Percentiles rank a stretch among this genome's conserved stretches.
Evolutionary conservation across 352 stramenopile genomes (phyloP).

Genomic region (Phytophthora sp.): DNA sequence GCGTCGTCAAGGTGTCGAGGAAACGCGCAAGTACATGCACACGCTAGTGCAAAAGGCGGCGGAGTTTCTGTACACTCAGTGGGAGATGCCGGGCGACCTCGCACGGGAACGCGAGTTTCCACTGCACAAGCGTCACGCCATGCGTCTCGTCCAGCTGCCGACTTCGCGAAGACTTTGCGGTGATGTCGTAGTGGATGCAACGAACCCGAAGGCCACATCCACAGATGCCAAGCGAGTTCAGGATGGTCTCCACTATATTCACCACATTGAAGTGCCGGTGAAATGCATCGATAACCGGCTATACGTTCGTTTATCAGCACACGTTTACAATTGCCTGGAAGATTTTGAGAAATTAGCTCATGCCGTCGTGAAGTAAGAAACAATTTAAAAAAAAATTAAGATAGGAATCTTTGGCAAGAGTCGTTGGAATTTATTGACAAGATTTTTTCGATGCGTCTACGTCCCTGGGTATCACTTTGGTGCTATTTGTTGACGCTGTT

Average conservation of each 20-base stretch:
- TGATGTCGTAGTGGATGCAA: conserved; percentile 19
- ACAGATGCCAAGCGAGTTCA: conserved; percentile 92
- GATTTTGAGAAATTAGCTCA: conserved; percentile 84
- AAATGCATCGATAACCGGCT: conserved; percentile 90
- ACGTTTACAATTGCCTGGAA: conserved; percentile 91
- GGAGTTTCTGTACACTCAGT: conserved; percentile 66
- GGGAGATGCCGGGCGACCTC: conserved; percentile 58
- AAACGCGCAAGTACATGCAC: conserved; percentile 74
- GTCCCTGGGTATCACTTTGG: conserved; percentile 10
- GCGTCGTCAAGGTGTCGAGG: conserved; percentile 50
- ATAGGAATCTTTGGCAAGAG: conserved; percentile 35
- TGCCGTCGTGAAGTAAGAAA: conserved; percentile 14
- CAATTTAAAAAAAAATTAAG: not conserved
- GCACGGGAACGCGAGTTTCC: conserved; percentile 43
- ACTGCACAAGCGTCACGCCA: conserved; percentile 69
- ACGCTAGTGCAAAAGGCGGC: conserved; percentile 54
- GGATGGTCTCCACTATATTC: conserved; percentile 81
- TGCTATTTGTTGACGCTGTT: conserved; percentile 2
- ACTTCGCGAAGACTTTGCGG: conserved; percentile 54
- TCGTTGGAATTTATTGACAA: not conserved
- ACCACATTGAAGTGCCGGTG: conserved; percentile 92
- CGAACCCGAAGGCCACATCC: conserved; percentile 58
- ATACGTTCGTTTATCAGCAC: conserved; percentile 91
- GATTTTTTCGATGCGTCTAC: conserved; percentile 17
- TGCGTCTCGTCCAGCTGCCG: conserved; percentile 78